These are phyloP conservation scores for Colletotrichum agaves DNA, from an alignment of 2,329 filamentous ascomycete species.

Conservation along the genomic window DNA sequence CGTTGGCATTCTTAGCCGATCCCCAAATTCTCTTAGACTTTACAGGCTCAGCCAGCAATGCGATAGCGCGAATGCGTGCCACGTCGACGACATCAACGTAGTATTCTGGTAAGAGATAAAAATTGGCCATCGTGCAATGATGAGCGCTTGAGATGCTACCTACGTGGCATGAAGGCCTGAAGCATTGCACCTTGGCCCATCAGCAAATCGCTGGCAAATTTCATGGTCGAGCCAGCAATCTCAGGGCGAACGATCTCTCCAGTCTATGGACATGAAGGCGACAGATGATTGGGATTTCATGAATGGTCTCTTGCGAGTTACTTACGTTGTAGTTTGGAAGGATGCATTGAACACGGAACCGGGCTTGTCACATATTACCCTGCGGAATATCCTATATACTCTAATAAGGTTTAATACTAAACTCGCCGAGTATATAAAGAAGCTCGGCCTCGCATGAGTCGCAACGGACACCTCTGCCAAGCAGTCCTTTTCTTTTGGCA, in stretches of 20 bases:
- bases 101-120: conserved; percentile 41
- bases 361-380: too few species aligned
- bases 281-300: neutral
- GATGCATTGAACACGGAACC: conserved; percentile 46
- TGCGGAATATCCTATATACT: too few species aligned
- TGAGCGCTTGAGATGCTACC: neutral
- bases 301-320: neutral
- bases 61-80: conserved; percentile 64
- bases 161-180: neutral
- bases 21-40: conserved; percentile 63
- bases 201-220: conserved; percentile 8
- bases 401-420: too few species aligned
- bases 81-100: conserved; percentile 59
- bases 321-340: conserved; percentile 44
- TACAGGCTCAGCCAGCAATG: conserved; percentile 57
- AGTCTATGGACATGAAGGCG: neutral
- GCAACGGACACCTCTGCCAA: conserved; percentile 21
- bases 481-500: conserved; percentile 22
- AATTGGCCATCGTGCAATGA: neutral
- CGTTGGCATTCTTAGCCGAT: conserved; percentile 49
- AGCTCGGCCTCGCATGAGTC: conserved; percentile 16
- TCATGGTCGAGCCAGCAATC: conserved; percentile 35
- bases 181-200: conserved; percentile 14
- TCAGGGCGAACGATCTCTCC: conserved; percentile 33
- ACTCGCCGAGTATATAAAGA: conserved; percentile 30